phyloP scores from a whole-genome alignment of 164 flowering plant genomes.

The Warburgia ugandensis region DNA sequence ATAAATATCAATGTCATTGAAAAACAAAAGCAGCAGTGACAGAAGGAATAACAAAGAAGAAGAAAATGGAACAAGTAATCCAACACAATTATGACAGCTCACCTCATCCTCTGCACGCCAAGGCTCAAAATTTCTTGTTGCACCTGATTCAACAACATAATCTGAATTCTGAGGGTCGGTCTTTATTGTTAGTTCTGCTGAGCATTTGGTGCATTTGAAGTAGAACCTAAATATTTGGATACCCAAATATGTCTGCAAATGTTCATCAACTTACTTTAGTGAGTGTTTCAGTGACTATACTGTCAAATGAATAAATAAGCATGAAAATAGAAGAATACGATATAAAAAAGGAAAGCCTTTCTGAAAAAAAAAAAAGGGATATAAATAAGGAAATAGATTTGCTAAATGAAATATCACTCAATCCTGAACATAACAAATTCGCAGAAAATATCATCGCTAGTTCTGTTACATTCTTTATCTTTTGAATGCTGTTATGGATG shows the following conservation, averaged over 20 bases:
- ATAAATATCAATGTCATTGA: slow-evolving; percentile 4
- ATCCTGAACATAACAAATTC: no score
- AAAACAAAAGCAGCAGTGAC: not conserved
- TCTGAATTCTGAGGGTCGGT: slow-evolving; percentile 97
- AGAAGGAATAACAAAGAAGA: not conserved
- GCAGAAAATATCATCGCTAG: no score
- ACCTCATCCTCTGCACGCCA: slow-evolving; percentile 98
- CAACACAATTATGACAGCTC: slow-evolving; percentile 1
- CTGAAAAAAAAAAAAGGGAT: no score
- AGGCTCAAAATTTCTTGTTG: slow-evolving; percentile 86
- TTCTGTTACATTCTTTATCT: no score
- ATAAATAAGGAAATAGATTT: no score
- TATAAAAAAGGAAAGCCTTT: no score
- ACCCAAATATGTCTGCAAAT: slow-evolving; percentile 73
- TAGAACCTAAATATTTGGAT: slow-evolving; percentile 85
- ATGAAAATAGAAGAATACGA: not conserved
- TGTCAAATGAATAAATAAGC: not conserved
- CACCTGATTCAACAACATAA: slow-evolving; percentile 84
- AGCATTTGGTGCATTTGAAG: slow-evolving; percentile 88
- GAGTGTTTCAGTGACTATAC: not conserved
- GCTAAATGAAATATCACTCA: no score
- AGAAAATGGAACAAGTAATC: not conserved
- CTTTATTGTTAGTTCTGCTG: slow-evolving; percentile 81
- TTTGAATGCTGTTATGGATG: no score
- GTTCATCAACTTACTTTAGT: not conserved